A percentile compares a stretch with the other conserved stretches of the same genome.
These are phyloP conservation scores for Phytopythium kandeliae DNA, from an alignment of 352 stramenopile species.

Conservation along the genomic window DNA sequence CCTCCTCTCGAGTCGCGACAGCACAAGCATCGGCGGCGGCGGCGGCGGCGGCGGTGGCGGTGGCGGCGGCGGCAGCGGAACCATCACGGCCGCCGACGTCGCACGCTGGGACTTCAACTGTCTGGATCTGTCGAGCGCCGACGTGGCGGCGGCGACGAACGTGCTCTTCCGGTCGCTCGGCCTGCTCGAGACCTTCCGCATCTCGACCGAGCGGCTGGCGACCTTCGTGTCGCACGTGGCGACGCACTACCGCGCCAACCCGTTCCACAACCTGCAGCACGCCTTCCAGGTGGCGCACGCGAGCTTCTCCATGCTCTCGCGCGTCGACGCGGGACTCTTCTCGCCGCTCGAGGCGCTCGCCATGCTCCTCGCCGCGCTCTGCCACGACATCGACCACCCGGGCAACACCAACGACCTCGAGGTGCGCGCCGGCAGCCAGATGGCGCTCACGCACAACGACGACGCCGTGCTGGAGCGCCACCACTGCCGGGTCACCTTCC, in stretches of 20 bases:
- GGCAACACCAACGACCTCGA: slow-evolving; percentile 90
- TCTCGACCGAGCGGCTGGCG: slow-evolving; percentile 34
- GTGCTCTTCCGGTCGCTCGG: slow-evolving; percentile 57
- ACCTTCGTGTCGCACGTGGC: slow-evolving; percentile 53
- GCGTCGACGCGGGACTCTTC: slow-evolving; percentile 50
- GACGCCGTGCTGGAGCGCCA: slow-evolving; percentile 87
- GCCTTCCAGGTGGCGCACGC: slow-evolving; percentile 72
- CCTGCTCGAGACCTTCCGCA: slow-evolving; percentile 64
- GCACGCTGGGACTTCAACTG: slow-evolving; percentile 47
- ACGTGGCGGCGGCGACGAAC: slow-evolving; percentile 41
- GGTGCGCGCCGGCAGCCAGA: slow-evolving; percentile 61
- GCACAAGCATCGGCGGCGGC: no score
- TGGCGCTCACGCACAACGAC: slow-evolving; percentile 89
- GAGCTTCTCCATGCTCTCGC: slow-evolving; percentile 60
- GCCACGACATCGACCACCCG: slow-evolving; percentile 86
- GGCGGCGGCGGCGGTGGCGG: no score
- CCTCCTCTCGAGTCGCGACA: slow-evolving; percentile 8
- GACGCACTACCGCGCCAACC: slow-evolving; percentile 55
- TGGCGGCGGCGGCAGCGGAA: slow-evolving; percentile 1
- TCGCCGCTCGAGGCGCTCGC: slow-evolving; percentile 73
- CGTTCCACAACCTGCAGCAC: slow-evolving; percentile 88
- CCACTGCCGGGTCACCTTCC: slow-evolving; percentile 77
- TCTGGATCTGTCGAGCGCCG: slow-evolving; percentile 43
- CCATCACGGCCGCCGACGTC: slow-evolving; percentile 40
- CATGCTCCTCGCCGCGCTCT: slow-evolving; percentile 72